These are phyloP conservation scores for Pichia rugopelliculosa DNA, from an alignment of 805 yeast species.

Conservation along the genomic window DNA sequence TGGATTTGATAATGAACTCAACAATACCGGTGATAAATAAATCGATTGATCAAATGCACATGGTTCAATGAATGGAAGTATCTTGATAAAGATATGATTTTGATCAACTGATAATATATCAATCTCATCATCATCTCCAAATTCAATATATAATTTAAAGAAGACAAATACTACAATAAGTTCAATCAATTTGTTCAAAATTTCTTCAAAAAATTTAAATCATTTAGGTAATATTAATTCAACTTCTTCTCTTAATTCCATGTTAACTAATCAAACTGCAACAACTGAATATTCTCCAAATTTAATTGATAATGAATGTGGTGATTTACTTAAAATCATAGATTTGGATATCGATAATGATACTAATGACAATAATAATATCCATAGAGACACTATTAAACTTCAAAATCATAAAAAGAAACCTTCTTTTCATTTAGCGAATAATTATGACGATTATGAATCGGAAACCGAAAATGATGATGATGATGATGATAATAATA, in stretches of 20 bases:
- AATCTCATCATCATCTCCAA: conserved; percentile 14
- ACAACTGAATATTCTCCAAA: conserved; percentile 29
- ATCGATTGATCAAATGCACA: conserved; percentile 34
- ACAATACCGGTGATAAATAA: conserved; percentile 57
- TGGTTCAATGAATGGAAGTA: conserved; percentile 63
- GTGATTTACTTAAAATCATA: conserved; percentile 18
- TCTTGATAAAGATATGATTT: conserved; percentile 28
- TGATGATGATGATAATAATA: conserved; percentile 1
- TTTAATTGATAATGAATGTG: conserved; percentile 24
- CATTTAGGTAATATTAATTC: conserved; percentile 7
- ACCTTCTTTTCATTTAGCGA: not conserved
- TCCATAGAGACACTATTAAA: too few relatives aligned
- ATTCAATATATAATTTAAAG: not conserved
- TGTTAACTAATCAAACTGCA: conserved; percentile 12
- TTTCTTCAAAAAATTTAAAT: not conserved
- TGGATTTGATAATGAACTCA: conserved; percentile 34
- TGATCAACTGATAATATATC: conserved; percentile 26
- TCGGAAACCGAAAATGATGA: conserved; percentile 13
- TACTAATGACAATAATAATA: not conserved
- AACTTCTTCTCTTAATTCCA: conserved; percentile 17
- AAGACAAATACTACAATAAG: not conserved
- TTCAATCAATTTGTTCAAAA: not conserved
- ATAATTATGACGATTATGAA: conserved; percentile 1
- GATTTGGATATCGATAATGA: conserved; percentile 15
- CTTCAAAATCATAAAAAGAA: not conserved